Evolutionary conservation across 1,284 basidiomycete species (phyloP).

Genomic region (Puccinia horiana): DNA sequence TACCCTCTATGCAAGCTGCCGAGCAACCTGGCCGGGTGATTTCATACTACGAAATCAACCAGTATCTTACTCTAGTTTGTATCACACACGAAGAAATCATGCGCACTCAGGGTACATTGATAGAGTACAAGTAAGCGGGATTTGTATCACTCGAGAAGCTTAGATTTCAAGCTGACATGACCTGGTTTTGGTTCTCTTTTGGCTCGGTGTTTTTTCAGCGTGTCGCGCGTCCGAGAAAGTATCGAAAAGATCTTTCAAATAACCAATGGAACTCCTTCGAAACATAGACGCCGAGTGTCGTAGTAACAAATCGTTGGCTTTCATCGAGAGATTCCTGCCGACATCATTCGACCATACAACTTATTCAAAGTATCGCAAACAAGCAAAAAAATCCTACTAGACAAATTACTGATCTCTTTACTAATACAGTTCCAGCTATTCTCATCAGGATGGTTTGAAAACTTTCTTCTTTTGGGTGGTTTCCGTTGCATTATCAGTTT

Average conservation of each 20-base stretch:
- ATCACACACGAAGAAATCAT: slow-evolving; percentile 47
- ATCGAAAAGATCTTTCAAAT: slow-evolving; percentile 42
- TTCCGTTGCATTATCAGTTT: too few relatives aligned
- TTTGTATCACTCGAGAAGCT: not conserved
- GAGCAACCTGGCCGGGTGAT: slow-evolving; percentile 40
- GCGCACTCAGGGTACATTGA: slow-evolving; percentile 34
- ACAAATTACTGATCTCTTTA: not conserved
- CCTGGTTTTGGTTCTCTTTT: not conserved
- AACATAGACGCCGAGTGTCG: slow-evolving; percentile 7
- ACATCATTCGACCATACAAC: not conserved
- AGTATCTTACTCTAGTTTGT: slow-evolving; percentile 42
- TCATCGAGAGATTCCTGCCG: not conserved
- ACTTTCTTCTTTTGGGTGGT: not conserved
- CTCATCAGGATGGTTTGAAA: not conserved
- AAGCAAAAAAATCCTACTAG: not conserved
- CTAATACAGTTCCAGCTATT: slow-evolving; percentile 10
- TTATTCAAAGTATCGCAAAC: not conserved
- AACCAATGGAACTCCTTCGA: slow-evolving; percentile 14
- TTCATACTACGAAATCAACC: slow-evolving; percentile 44
- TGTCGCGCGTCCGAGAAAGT: slow-evolving; percentile 38
- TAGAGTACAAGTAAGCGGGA: slow-evolving; percentile 40
- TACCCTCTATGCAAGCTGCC: not conserved
- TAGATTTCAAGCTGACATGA: not conserved
- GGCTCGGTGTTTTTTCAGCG: not conserved
- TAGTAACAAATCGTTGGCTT: not conserved